A percentile compares a stretch with the other conserved stretches of the same genome.
These are phyloP conservation scores for Pseudopyricularia cyperi DNA, from an alignment of 2,329 filamentous ascomycete genomes.

Conservation along the genomic window DNA sequence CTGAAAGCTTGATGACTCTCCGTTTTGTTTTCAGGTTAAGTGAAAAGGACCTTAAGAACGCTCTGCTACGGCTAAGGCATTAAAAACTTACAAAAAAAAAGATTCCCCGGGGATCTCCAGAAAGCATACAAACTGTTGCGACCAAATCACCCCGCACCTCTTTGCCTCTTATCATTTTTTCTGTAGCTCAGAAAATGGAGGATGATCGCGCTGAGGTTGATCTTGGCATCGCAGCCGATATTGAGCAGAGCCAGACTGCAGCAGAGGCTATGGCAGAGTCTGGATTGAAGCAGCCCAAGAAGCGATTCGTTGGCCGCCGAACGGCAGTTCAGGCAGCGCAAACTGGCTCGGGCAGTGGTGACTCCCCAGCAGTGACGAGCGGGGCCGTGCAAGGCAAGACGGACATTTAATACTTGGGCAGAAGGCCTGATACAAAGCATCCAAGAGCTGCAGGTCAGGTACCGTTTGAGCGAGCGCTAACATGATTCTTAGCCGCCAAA, in stretches of 20 bases:
- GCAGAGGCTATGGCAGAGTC: conserved; percentile 25
- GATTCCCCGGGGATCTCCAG: neutral
- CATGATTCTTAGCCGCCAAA: conserved; percentile 43
- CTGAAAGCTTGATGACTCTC: too few species aligned
- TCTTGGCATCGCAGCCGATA: conserved; percentile 55
- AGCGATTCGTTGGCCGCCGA: conserved; percentile 78
- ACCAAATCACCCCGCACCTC: conserved; percentile 5
- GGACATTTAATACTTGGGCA: neutral
- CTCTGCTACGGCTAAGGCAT: too few species aligned
- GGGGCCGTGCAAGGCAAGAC: conserved; percentile 49
- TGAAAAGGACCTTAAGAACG: too few species aligned
- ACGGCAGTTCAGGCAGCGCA: conserved; percentile 50
- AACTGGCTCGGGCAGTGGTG: conserved; percentile 19
- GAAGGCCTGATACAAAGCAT: neutral
- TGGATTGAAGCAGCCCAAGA: conserved; percentile 62
- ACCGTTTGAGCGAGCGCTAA: conserved; percentile 8
- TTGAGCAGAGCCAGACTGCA: conserved; percentile 26
- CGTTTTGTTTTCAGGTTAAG: too few species aligned
- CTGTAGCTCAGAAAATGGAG: conserved; percentile 43
- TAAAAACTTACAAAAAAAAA: too few species aligned
- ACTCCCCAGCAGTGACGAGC: conserved; percentile 35
- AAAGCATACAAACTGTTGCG: conserved; percentile 10
- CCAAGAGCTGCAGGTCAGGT: conserved; percentile 13
- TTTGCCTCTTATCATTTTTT: conserved; percentile 1
- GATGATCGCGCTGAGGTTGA: conserved; percentile 60